Evolutionary conservation across 768 basidiomycete species (phyloP).

Genomic region (Lentinus brumalis): DNA sequence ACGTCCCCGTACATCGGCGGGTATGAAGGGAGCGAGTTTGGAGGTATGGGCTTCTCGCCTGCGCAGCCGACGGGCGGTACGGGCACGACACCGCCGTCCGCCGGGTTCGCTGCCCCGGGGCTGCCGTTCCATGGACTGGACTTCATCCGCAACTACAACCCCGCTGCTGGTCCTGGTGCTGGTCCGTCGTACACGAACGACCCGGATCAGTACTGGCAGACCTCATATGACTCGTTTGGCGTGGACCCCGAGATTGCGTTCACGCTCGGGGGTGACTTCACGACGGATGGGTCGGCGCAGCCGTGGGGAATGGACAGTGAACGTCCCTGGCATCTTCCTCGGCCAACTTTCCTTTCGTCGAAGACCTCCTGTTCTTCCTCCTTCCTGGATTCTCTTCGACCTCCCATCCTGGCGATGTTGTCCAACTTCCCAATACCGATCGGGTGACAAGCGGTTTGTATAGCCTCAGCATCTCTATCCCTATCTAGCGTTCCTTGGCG

Average conservation of each 20-base stretch:
- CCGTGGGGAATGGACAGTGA: slow-evolving; percentile 17
- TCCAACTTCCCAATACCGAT: no score
- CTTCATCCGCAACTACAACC: slow-evolving; percentile 76
- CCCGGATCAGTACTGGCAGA: slow-evolving; percentile 50
- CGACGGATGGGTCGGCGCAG: slow-evolving; percentile 13
- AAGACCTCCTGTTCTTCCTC: no score
- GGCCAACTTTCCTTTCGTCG: background rate
- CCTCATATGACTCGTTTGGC: slow-evolving; percentile 71
- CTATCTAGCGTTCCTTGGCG: background rate
- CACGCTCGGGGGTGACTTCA: slow-evolving; percentile 43
- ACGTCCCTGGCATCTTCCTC: background rate
- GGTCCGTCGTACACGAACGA: slow-evolving; percentile 27
- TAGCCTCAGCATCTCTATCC: background rate
- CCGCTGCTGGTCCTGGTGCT: slow-evolving; percentile 28
- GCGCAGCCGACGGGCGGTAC: slow-evolving; percentile 1
- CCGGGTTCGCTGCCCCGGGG: slow-evolving; percentile 64
- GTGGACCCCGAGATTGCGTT: slow-evolving; percentile 81
- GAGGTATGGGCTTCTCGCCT: slow-evolving; percentile 4
- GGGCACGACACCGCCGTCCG: slow-evolving; percentile 24
- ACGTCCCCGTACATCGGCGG: slow-evolving; percentile 9
- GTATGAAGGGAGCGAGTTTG: slow-evolving; percentile 13
- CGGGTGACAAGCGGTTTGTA: background rate
- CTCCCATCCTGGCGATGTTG: no score
- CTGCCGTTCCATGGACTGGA: slow-evolving; percentile 86
- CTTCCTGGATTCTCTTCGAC: background rate